phyloP scores from a whole-genome alignment of 345 rosid species.

The Salix brachista region DNA sequence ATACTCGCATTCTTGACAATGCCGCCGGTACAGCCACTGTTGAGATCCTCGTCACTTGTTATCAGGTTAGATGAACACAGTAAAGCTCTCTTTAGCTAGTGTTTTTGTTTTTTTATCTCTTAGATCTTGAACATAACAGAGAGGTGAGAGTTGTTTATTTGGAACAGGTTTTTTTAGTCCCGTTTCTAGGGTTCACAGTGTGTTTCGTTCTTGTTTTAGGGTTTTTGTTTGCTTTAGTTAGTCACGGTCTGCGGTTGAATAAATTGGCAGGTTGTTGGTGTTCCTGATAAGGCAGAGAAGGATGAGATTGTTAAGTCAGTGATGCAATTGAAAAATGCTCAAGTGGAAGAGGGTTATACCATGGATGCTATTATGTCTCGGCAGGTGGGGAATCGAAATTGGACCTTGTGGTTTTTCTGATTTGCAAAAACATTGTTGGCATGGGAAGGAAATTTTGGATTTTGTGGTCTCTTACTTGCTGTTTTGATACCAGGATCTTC shows the following conservation, averaged over 20 bases:
- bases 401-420: not conserved
- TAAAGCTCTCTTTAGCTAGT: not conserved
- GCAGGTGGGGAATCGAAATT: conserved; percentile 48
- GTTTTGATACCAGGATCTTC: conserved; percentile 55
- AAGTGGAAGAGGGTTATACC: conserved; percentile 87
- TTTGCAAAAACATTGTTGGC: not conserved
- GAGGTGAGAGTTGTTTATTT: not conserved
- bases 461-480: not conserved
- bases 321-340: conserved; percentile 63
- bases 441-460: not conserved
- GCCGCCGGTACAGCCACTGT: conserved; percentile 32
- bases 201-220: not conserved
- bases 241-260: conserved; percentile 7
- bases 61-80: conserved; percentile 40
- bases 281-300: conserved; percentile 71
- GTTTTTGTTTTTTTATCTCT: not conserved
- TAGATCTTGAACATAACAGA: not conserved
- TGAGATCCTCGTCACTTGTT: conserved; percentile 73
- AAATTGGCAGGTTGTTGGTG: conserved; percentile 65
- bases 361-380: conserved; percentile 65
- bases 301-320: conserved; percentile 90
- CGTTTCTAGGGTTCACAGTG: not conserved
- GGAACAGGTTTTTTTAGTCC: not conserved
- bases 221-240: not conserved
- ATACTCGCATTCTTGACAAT: conserved; percentile 47